These are phyloP conservation scores for Byssoonygena ceratinophila DNA, from an alignment of 2,329 filamentous ascomycete genomes.

Conservation along the genomic window DNA sequence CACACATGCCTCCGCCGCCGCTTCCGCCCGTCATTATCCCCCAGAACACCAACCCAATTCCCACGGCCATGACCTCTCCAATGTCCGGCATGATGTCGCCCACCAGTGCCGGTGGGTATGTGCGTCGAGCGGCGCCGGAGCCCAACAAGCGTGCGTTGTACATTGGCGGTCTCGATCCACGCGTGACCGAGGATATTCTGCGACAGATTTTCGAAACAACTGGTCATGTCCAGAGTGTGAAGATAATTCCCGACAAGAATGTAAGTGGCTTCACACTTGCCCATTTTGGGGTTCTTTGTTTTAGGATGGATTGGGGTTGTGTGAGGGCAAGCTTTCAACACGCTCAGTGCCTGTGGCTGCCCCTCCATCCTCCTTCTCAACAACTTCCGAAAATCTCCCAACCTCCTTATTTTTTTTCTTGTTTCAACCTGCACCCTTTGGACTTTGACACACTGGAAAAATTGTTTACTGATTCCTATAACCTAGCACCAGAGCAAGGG, in stretches of 20 bases:
- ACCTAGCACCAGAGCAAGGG: conserved; percentile 64
- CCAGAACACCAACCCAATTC: conserved; percentile 91
- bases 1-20: conserved; percentile 80
- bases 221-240: conserved; percentile 94
- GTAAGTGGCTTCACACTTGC: conserved; percentile 47
- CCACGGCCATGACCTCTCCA: conserved; percentile 81
- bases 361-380: background rate
- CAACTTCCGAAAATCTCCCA: background rate
- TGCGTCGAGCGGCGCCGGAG: conserved; percentile 85
- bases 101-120: conserved; percentile 66
- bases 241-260: conserved; percentile 99
- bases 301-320: too few species aligned
- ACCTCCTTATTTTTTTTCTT: background rate
- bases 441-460: background rate
- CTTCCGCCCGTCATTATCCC: conserved; percentile 77
- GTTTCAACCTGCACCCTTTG: too few species aligned
- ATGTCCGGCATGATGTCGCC: conserved; percentile 80
- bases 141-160: conserved; percentile 98
- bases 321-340: too few species aligned
- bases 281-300: background rate
- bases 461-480: conserved; percentile 17
- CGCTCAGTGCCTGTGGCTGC: too few species aligned
- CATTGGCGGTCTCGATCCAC: conserved; percentile 84
- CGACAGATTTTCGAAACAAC: conserved; percentile 98
- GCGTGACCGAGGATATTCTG: conserved; percentile 90